Conservation (phyloP, 768 basidiomycete genomes). For the Royoungia palumana region DNA sequence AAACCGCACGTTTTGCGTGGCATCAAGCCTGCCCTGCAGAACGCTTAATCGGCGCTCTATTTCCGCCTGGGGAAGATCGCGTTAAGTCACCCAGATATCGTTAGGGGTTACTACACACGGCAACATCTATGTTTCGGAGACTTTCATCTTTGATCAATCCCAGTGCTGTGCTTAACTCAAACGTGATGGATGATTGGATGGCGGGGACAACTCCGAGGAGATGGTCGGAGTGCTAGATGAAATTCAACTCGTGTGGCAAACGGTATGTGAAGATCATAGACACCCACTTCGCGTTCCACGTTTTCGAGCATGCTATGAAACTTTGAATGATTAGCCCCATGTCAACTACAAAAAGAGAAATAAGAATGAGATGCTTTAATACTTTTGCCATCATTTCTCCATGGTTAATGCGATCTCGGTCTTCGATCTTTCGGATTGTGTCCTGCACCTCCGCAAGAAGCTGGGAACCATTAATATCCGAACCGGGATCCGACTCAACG, state of each 20-base stretch:
- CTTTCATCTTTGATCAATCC: conserved; percentile 28
- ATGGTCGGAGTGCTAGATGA: conserved; percentile 25
- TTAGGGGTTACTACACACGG: conserved; percentile 17
- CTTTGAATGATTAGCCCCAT: conserved; percentile 19
- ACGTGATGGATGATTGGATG: conserved; percentile 23
- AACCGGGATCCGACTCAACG: neutral
- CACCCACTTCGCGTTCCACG: conserved; percentile 22
- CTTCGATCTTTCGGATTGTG: conserved; percentile 19
- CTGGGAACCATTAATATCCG: conserved; percentile 16
- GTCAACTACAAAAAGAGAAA: neutral
- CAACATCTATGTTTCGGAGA: conserved; percentile 25
- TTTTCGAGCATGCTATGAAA: conserved; percentile 25
- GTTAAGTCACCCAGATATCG: conserved; percentile 6
- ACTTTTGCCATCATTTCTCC: conserved; percentile 23
- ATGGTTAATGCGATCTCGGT: conserved; percentile 18
- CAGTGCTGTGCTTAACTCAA: conserved; percentile 23
- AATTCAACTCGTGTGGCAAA: neutral
- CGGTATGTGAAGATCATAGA: neutral
- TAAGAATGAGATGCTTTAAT: conserved; percentile 1
- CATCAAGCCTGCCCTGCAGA: conserved; percentile 22
- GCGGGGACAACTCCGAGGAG: conserved; percentile 23
- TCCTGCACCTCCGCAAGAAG: conserved; percentile 21
- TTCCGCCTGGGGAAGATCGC: conserved; percentile 22
- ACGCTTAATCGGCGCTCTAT: conserved; percentile 28
- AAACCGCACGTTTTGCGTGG: conserved; percentile 31